phyloP scores from a whole-genome alignment of 106 monocot genomes.

The Xerophyta viscosa region DNA sequence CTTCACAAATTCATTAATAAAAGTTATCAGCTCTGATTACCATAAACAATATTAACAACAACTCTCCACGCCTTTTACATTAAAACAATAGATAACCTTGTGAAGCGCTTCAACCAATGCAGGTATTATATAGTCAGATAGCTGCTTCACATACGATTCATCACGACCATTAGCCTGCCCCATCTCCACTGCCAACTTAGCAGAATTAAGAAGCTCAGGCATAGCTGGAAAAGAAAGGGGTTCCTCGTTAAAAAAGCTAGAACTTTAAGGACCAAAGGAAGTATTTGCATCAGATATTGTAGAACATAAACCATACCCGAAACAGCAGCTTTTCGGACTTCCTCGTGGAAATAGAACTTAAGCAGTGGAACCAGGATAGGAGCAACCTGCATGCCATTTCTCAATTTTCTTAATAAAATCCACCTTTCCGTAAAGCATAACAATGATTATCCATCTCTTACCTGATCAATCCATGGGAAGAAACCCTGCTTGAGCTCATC shows the following conservation, averaged over 20 bases:
- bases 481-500: slow-evolving; percentile 96
- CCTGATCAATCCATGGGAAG: slow-evolving; percentile 99
- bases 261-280: background rate
- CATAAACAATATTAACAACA: slow-evolving; percentile 2
- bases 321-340: slow-evolving; percentile 93
- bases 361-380: slow-evolving; percentile 88
- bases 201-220: slow-evolving; percentile 94
- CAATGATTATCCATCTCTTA: slow-evolving; percentile 7
- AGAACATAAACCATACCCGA: slow-evolving; percentile 43
- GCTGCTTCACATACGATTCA: slow-evolving; percentile 86
- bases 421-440: no score
- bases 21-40: background rate
- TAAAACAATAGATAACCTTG: slow-evolving; percentile 37
- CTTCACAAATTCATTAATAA: slow-evolving; percentile 16
- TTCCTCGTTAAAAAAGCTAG: background rate
- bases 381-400: slow-evolving; percentile 90
- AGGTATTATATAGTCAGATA: slow-evolving; percentile 87
- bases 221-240: slow-evolving; percentile 38
- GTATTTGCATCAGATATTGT: background rate
- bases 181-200: slow-evolving; percentile 86
- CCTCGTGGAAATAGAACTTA: slow-evolving; percentile 96
- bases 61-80: background rate
- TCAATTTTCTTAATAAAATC: no score
- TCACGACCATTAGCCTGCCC: slow-evolving; percentile 79
- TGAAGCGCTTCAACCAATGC: slow-evolving; percentile 87